Percentiles rank a stretch among this genome's conserved stretches.
Conservation (phyloP, 1,284 basidiomycete genomes). For the Malassezia obtusa region DNA sequence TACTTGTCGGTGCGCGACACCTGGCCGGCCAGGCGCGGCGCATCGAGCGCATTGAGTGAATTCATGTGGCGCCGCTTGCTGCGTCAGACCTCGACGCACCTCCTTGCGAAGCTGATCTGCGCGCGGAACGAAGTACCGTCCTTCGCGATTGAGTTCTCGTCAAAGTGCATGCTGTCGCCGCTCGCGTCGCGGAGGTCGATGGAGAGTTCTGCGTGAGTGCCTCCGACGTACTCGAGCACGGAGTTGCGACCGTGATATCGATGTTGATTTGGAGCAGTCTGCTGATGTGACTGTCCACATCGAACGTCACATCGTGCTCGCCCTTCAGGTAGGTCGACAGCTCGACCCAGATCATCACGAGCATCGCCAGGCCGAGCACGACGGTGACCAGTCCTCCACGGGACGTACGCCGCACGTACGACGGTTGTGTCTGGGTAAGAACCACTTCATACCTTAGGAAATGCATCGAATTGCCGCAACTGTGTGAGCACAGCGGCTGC, state of each 20-base stretch:
- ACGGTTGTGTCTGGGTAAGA: slow-evolving; percentile 54
- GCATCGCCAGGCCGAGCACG: slow-evolving; percentile 62
- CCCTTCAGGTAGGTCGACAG: slow-evolving; percentile 82
- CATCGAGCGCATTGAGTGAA: not conserved
- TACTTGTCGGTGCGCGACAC: not conserved
- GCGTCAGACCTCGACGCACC: slow-evolving; percentile 50
- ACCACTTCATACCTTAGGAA: slow-evolving; percentile 30
- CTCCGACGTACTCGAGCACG: slow-evolving; percentile 29
- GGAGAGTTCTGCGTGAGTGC: slow-evolving; percentile 52
- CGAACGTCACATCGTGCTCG: slow-evolving; percentile 55
- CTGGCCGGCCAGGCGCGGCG: not conserved
- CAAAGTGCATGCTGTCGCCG: slow-evolving; percentile 79
- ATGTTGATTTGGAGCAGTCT: slow-evolving; percentile 43
- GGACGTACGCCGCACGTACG: slow-evolving; percentile 75
- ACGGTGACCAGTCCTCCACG: slow-evolving; percentile 80
- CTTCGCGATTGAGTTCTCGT: slow-evolving; percentile 63
- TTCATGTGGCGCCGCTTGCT: slow-evolving; percentile 40
- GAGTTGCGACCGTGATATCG: slow-evolving; percentile 43
- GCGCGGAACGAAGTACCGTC: slow-evolving; percentile 60
- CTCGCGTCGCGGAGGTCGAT: slow-evolving; percentile 84
- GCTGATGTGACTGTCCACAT: slow-evolving; percentile 29
- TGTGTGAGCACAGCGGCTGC: slow-evolving; percentile 10
- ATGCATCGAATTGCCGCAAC: slow-evolving; percentile 46
- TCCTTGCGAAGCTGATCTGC: slow-evolving; percentile 9
- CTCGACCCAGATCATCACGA: slow-evolving; percentile 72